These are phyloP conservation scores for Oropetium thomaeum DNA, from an alignment of 176 grass and related monocot genomes.

Conservation along the genomic window DNA sequence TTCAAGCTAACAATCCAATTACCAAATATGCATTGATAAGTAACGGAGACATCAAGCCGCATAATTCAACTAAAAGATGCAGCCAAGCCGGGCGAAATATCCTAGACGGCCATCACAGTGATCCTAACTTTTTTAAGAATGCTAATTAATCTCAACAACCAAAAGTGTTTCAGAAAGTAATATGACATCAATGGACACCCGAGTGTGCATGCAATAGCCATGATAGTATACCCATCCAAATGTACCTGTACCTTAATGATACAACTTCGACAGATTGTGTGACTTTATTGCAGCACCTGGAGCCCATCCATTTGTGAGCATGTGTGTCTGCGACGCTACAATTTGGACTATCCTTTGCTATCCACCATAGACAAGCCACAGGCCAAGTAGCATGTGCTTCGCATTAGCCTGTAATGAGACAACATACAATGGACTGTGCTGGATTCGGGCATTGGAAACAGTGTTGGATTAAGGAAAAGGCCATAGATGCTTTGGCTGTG, in stretches of 20 bases:
- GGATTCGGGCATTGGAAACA: slow-evolving; percentile 14
- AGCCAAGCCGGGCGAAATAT: slow-evolving; percentile 15
- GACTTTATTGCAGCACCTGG: slow-evolving; percentile 39
- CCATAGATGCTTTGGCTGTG: slow-evolving; percentile 4
- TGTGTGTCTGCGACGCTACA: slow-evolving; percentile 15
- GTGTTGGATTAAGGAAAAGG: background rate
- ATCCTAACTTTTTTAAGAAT: background rate
- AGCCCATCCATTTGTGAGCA: slow-evolving; percentile 58
- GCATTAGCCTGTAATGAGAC: slow-evolving; percentile 37
- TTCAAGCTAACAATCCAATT: slow-evolving; percentile 2
- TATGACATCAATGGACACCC: slow-evolving; percentile 6
- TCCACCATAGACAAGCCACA: slow-evolving; percentile 27
- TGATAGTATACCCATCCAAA: background rate
- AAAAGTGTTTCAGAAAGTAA: slow-evolving; percentile 22
- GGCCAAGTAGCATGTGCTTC: slow-evolving; percentile 38
- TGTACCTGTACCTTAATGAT: slow-evolving; percentile 28
- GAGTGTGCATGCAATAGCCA: slow-evolving; percentile 13
- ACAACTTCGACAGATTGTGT: slow-evolving; percentile 3
- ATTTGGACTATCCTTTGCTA: slow-evolving; percentile 44
- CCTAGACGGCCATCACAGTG: background rate
- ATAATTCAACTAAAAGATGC: background rate
- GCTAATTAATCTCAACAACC: slow-evolving; percentile 2
- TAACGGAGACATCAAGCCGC: slow-evolving; percentile 12
- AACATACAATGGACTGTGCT: background rate
- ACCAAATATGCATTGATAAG: slow-evolving; percentile 2